Percentiles rank a stretch among this genome's conserved stretches.
Conservation (phyloP, 1,284 basidiomycete species). For the Rugosomyces carneus region DNA sequence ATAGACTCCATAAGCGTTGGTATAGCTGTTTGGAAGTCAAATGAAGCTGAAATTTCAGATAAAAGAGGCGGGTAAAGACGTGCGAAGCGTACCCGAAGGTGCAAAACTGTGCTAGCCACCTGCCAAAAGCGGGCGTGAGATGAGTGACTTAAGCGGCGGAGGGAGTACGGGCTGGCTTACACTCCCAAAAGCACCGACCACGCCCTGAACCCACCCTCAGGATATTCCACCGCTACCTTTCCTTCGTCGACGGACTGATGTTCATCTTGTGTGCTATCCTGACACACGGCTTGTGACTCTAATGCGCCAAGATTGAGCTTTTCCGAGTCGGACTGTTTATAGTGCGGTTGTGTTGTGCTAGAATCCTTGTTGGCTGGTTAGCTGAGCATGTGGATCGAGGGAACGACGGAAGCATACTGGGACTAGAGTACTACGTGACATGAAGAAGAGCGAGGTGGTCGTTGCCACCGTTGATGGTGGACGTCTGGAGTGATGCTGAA, state of each 20-base stretch:
- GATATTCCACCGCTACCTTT: slow-evolving; percentile 15
- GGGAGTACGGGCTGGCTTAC: slow-evolving; percentile 18
- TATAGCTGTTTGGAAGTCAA: slow-evolving; percentile 24
- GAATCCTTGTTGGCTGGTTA: not conserved
- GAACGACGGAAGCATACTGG: not conserved
- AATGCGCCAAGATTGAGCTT: slow-evolving; percentile 5
- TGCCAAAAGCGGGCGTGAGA: slow-evolving; percentile 8
- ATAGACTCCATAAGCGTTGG: slow-evolving; percentile 35
- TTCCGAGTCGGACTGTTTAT: slow-evolving; percentile 5
- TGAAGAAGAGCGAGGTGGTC: not conserved
- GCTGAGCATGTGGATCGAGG: not conserved
- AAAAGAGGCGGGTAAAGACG: not conserved
- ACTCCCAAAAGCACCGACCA: slow-evolving; percentile 32
- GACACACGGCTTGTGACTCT: not conserved
- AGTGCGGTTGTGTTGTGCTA: not conserved
- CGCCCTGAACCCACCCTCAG: slow-evolving; percentile 31
- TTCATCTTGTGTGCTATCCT: not conserved
- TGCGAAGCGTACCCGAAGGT: slow-evolving; percentile 29
- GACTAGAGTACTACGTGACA: not conserved
- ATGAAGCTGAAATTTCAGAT: not conserved
- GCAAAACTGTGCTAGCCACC: slow-evolving; percentile 30
- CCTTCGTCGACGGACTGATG: not conserved
- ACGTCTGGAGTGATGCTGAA: not conserved
- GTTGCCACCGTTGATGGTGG: not conserved
- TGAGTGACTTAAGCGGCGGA: not conserved